Base-by-base conservation (phyloP, 2,329 filamentous ascomycete genomes). In the Colletotrichum coccodes region DNA sequence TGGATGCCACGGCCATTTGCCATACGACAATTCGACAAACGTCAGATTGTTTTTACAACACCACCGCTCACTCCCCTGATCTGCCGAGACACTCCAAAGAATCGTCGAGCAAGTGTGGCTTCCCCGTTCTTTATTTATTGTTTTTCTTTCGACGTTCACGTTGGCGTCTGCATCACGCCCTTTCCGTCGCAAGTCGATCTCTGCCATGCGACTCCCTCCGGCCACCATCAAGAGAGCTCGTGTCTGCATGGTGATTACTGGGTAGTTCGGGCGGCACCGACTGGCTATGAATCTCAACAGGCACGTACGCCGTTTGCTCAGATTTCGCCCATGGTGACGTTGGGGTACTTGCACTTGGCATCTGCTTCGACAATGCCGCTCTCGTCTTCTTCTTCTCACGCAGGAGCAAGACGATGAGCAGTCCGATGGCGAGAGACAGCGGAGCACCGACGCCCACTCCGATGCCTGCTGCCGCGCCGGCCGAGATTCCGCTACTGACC, bases 361-460 rank as follows among this genome's bases (percentile, higher is more conserved):
- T 23, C 7, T 59, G 9, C 11, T 12, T 26, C 34, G 26, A 30
- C 3, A 50, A 26, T 21, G 49, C 49, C 8, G 6, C 56, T 5
- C 61, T 66, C 23, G 56, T 34, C 64, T 56, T 70, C 53, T 64
- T 60, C 21, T 59, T 63, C 59, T 70, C 68, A 4, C 60, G 64
- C 40, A 70, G 12, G n/a, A 70, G 64, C 53, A 70, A 40, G 18
- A 68, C 30, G 2, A 42, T 63, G 23, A 70, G 36, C 26, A 49
- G 47, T 1, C 11, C 64, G n/a, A 60, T 32, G 4, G 58, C 58
- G n/a, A 70, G 30, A 6, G 64, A 47, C 26, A 70, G 36, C 40
- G 68, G 64, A 4, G 58, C 38, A 3, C 68, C 68, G n/a, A 70
- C 14, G 16, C 68, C 68, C 6, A 28, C 49, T 8, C 68, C 68